Evolutionary conservation across 805 yeast species (phyloP).

Genomic region (Wickerhamiella alocasiicola): DNA sequence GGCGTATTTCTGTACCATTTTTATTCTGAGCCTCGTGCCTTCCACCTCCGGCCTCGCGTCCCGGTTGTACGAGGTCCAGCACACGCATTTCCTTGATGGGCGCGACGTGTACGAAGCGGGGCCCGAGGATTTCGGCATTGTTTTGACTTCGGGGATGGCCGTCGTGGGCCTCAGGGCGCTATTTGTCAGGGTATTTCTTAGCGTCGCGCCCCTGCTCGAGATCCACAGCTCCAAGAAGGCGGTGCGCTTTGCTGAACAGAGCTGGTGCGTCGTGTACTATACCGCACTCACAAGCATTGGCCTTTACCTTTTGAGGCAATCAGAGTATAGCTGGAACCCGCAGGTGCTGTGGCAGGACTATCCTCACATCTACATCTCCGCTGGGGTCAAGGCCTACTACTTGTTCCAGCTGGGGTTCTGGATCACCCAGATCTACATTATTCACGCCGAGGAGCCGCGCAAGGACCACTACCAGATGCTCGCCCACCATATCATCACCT

Average conservation of each 20-base stretch:
- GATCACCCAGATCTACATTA: slow-evolving; percentile 66
- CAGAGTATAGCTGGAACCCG: slow-evolving; percentile 47
- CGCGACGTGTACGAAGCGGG: slow-evolving; percentile 4
- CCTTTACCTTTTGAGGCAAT: slow-evolving; percentile 39
- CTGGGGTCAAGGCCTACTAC: slow-evolving; percentile 52
- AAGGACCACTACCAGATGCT: slow-evolving; percentile 83
- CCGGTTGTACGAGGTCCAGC: slow-evolving; percentile 1
- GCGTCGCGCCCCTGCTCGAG: slow-evolving; percentile 19
- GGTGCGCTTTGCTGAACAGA: slow-evolving; percentile 73
- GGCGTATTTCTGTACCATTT: slow-evolving; percentile 5
- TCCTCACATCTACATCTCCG: slow-evolving; percentile 56
- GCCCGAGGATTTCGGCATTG: slow-evolving; percentile 6
- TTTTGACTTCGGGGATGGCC: slow-evolving; percentile 9
- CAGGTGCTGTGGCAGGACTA: slow-evolving; percentile 51
- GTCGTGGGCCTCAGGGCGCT: slow-evolving; percentile 17
- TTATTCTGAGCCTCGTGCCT: slow-evolving; percentile 4
- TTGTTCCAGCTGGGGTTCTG: slow-evolving; percentile 62
- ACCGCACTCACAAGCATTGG: slow-evolving; percentile 45
- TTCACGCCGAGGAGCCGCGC: slow-evolving; percentile 65
- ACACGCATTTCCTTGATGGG: not conserved
- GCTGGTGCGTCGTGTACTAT: slow-evolving; percentile 62
- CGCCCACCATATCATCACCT: slow-evolving; percentile 75
- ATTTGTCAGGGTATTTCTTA: slow-evolving; percentile 11
- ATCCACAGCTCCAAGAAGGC: slow-evolving; percentile 40
- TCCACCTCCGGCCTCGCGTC: slow-evolving; percentile 1